These are phyloP conservation scores for Tripidium arundinaceum DNA, from an alignment of 202 grass and related monocot species.

Conservation along the genomic window DNA sequence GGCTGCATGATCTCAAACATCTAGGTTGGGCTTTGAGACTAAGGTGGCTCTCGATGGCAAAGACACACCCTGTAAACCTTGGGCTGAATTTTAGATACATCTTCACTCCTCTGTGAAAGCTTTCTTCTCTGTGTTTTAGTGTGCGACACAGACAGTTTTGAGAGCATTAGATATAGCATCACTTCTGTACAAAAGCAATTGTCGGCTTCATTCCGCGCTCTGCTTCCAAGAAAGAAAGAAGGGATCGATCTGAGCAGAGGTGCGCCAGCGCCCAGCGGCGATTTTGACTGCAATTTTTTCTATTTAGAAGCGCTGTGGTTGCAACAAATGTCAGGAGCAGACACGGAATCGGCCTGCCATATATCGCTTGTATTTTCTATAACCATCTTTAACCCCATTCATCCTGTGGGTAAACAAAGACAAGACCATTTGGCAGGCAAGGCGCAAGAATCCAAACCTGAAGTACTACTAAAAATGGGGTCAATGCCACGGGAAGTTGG, in stretches of 20 bases:
- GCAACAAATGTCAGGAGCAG: conserved; percentile 5
- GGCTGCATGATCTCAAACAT: too few relatives aligned
- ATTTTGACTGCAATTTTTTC: neutral
- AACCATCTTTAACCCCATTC: neutral
- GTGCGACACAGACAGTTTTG: neutral
- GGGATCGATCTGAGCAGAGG: neutral
- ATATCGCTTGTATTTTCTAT: neutral
- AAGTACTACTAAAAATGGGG: neutral
- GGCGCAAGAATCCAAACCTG: neutral
- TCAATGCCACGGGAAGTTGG: neutral
- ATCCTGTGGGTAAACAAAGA: neutral
- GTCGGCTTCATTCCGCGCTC: neutral
- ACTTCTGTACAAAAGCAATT: neutral
- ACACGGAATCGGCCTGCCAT: neutral
- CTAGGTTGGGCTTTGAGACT: too few relatives aligned
- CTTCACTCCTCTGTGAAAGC: too few relatives aligned
- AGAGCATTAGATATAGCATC: neutral
- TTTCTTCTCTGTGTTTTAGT: too few relatives aligned
- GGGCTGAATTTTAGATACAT: neutral
- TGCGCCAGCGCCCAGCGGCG: neutral
- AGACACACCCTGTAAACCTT: neutral
- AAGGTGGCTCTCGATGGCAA: neutral
- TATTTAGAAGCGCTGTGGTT: neutral
- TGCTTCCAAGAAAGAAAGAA: neutral
- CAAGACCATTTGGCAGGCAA: neutral